Conservation (phyloP, 768 basidiomycete species). For the Lactarius hengduanensis region DNA sequence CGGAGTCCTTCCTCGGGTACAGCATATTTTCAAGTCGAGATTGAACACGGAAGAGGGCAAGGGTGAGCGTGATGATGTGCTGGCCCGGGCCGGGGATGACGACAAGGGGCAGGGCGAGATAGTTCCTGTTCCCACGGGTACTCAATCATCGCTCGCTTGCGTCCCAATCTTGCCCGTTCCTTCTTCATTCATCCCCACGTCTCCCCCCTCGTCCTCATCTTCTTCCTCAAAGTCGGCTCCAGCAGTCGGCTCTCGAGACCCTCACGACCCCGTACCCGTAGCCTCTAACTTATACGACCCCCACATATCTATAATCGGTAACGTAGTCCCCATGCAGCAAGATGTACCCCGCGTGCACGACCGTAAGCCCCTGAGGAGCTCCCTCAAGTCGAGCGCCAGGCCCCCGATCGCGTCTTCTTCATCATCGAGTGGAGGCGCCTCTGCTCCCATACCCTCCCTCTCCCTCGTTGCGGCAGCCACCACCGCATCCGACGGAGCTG, state of each 20-base stretch:
- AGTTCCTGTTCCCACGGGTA: constrained; percentile 16
- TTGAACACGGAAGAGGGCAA: constrained; percentile 12
- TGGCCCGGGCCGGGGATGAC: constrained; percentile 1
- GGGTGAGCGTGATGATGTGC: background rate
- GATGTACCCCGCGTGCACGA: constrained; percentile 25
- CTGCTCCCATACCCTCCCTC: constrained; percentile 14
- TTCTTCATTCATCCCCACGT: constrained; percentile 2
- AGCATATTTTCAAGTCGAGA: constrained; percentile 31
- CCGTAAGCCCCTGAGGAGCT: constrained; percentile 27
- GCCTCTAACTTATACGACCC: constrained; percentile 26
- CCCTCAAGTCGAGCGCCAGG: constrained; percentile 23
- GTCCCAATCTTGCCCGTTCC: constrained; percentile 3
- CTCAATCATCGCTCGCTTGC: background rate
- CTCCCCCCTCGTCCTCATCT: background rate
- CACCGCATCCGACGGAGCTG: constrained; percentile 34
- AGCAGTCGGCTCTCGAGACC: constrained; percentile 11
- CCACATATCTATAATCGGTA: constrained; percentile 15
- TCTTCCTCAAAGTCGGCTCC: constrained; percentile 4
- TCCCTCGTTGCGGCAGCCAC: constrained; percentile 28
- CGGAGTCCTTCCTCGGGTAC: constrained; percentile 34
- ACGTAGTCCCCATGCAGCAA: constrained; percentile 23
- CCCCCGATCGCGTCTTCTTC: constrained; percentile 28
- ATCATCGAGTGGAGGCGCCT: constrained; percentile 11
- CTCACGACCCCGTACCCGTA: constrained; percentile 10
- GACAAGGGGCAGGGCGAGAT: background rate